Evolutionary conservation across 192 early-diverging fungal genomes (phyloP).

Genomic region (Podila verticillata): DNA sequence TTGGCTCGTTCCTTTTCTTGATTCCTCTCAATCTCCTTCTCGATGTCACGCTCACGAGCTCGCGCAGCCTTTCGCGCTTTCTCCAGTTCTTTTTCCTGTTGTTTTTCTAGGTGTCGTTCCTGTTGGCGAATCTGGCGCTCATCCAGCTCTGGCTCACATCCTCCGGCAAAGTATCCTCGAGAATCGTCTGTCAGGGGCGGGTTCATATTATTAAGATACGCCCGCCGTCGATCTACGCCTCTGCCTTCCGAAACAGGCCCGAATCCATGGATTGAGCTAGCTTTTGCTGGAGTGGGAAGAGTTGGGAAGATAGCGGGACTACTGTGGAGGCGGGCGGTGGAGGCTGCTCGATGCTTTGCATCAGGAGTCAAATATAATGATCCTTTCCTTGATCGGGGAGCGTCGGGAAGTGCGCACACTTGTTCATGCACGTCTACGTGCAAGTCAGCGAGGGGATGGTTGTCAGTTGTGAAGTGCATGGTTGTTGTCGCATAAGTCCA

Average conservation of each 20-base stretch:
- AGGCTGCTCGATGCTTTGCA: background rate
- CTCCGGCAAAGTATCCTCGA: background rate
- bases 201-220: background rate
- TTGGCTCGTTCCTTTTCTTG: constrained; percentile 15
- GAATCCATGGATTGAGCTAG: background rate
- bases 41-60: constrained; percentile 25
- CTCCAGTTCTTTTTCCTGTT: constrained; percentile 28
- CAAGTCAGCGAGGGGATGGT: background rate
- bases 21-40: constrained; percentile 14
- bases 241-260: background rate
- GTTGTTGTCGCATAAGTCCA: background rate
- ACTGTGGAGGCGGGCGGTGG: background rate
- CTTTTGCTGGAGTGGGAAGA: background rate
- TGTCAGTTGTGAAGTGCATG: background rate
- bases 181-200: background rate
- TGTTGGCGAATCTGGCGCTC: constrained; percentile 1
- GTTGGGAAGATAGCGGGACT: background rate
- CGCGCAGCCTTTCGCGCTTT: constrained; percentile 20
- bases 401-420: constrained; percentile 13
- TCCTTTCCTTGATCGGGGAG: constrained; percentile 22
- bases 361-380: constrained; percentile 9
- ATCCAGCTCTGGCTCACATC: background rate
- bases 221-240: background rate
- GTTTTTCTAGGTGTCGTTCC: constrained; percentile 17
- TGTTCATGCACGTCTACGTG: background rate